Evolutionary conservation across 495 filamentous ascomycete species (phyloP), one percentile per base, ranked within the genome.

Genomic region (Chaetomidium leptoderma): DNA sequence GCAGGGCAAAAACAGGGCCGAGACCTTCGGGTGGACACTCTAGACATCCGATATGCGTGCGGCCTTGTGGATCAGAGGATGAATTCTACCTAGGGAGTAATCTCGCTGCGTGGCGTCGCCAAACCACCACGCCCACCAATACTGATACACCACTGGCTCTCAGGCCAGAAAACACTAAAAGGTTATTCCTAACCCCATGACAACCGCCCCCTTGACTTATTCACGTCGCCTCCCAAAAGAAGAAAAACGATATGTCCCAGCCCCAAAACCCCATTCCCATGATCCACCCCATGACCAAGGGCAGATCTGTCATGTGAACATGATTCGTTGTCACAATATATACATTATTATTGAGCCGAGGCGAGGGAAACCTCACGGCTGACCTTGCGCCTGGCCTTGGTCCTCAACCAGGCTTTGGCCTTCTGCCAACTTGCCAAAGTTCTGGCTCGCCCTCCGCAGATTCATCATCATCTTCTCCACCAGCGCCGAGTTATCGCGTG

Each of bases 381-480:
- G 29, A 36, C 10, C 29, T 13, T 29, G 16, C 9, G 4, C 29
- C 29, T 30, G 44, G 26, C 44, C 9, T 16, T n/a, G 44, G 24
- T 46, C 7, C 30, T 21, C 29, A 13, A 16, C 6, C 46, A 33
- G n/a, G 2, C 8, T 24, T 21, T 36, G 19, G 19, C 33, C 32
- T 8, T 43, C 26, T n/a, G 23, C 55, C 29, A 33, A 6, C 45
- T 43, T 49, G 14, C 44, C 60, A 33, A 53, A 33, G 5, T 42
- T 59, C 48, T 56, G 52, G 37, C 61, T 69, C 27, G 69, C 74
- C 57, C 65, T 64, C 44, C 64, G 67, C 19, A 77, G 59, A 45
- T 74, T 74, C 33, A 51, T 49, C 65, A 81, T 76, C 59, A 81
- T 75, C 62, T 72, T 72, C 66, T 81, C 75, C 40, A 81, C 67